Conservation (phyloP, 768 basidiomycete genomes). For the Tricholoma flavovirens region DNA sequence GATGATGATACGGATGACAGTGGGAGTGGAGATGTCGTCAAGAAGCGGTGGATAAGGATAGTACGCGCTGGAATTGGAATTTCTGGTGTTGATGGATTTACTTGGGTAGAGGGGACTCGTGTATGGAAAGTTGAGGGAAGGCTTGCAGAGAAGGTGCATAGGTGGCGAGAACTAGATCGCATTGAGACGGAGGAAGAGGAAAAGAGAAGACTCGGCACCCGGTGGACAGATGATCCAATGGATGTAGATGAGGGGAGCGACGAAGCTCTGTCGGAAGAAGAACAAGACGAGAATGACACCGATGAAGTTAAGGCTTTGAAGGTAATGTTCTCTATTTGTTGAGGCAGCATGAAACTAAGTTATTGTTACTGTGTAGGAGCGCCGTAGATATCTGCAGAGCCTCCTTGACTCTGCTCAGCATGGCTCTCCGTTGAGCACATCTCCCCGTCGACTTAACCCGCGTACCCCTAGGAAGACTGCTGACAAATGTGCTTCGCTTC, state of each 20-base stretch:
- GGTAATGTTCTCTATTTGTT: constrained; percentile 35
- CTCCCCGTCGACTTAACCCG: constrained; percentile 23
- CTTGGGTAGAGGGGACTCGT: constrained; percentile 52
- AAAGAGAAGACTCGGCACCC: constrained; percentile 49
- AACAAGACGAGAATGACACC: constrained; percentile 61
- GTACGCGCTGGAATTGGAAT: constrained; percentile 65
- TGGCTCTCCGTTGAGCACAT: constrained; percentile 20
- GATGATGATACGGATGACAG: constrained; percentile 42
- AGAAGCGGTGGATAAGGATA: constrained; percentile 68
- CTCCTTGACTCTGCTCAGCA: constrained; percentile 50
- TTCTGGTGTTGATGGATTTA: constrained; percentile 69
- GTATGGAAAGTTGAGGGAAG: constrained; percentile 60
- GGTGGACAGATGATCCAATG: constrained; percentile 66
- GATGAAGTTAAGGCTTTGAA: constrained; percentile 77
- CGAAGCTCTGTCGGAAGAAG: constrained; percentile 40
- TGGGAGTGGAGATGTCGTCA: constrained; percentile 34
- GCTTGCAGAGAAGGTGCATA: constrained; percentile 60
- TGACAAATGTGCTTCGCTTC: constrained; percentile 36
- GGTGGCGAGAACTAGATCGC: constrained; percentile 67
- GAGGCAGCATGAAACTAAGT: constrained; percentile 8
- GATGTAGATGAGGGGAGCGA: constrained; percentile 60
- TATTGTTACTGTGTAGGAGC: constrained; percentile 42
- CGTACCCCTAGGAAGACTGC: constrained; percentile 19
- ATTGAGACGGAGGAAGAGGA: constrained; percentile 67
- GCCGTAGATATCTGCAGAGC: constrained; percentile 65